Evolutionary conservation across 345 rosid species (phyloP).

Genomic region (Syzygium jambos): DNA sequence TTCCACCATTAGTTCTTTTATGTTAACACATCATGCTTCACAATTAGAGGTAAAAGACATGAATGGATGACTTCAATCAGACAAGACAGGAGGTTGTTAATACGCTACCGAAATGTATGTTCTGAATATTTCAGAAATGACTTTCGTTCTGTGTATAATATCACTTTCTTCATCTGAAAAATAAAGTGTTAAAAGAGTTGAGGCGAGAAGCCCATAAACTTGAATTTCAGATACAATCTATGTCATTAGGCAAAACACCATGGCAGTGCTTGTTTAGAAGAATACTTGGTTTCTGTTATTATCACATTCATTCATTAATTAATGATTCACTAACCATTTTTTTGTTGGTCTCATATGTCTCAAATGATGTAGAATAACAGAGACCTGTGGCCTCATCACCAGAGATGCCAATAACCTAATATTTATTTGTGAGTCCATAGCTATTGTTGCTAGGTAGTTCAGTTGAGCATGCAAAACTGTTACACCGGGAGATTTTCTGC

Average conservation of each 20-base stretch:
- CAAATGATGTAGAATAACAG: not conserved
- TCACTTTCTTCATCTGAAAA: not conserved
- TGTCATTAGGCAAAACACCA: not conserved
- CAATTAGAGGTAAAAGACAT: not conserved
- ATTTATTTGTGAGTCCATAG: not conserved
- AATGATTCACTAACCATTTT: not conserved
- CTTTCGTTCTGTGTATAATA: not conserved
- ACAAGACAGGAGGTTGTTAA: not conserved
- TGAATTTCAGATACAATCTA: not conserved
- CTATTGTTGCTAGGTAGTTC: not conserved
- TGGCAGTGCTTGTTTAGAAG: not conserved
- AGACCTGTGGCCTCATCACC: not conserved
- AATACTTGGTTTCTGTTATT: not conserved
- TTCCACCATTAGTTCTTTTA: not conserved
- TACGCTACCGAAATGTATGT: not conserved
- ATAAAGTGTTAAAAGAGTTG: not conserved
- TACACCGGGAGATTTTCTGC: not conserved
- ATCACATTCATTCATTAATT: not conserved
- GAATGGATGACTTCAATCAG: not conserved
- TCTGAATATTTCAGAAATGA: not conserved
- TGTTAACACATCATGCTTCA: not conserved
- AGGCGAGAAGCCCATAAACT: not conserved
- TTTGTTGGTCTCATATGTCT: not conserved
- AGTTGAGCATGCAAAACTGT: not conserved
- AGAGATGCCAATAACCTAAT: not conserved